These are phyloP conservation scores for Phyllosticta citrichinensis DNA, from an alignment of 2,329 filamentous ascomycete genomes.

Conservation along the genomic window DNA sequence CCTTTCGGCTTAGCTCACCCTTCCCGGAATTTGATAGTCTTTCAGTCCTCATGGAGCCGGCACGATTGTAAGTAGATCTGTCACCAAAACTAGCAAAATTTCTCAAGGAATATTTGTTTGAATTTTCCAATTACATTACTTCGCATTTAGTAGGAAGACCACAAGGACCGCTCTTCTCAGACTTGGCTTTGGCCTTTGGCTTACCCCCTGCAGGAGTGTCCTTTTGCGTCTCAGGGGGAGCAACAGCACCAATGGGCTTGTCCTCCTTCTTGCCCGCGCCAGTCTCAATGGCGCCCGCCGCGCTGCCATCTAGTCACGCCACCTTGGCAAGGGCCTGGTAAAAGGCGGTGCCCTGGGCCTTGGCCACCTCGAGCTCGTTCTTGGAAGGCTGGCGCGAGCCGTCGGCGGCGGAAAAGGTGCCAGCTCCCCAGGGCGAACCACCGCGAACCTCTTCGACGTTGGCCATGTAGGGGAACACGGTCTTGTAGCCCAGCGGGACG, in stretches of 20 bases:
- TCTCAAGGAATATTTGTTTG: neutral
- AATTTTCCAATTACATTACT: slow-evolving; percentile 42
- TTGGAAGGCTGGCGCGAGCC: slow-evolving; percentile 72
- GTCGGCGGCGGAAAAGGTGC: slow-evolving; percentile 71
- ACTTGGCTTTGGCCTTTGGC: slow-evolving; percentile 29
- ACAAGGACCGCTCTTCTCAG: slow-evolving; percentile 60
- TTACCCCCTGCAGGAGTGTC: slow-evolving; percentile 18
- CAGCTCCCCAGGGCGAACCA: slow-evolving; percentile 85
- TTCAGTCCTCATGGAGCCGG: neutral
- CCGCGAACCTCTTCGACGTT: slow-evolving; percentile 74
- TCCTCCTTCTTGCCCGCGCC: slow-evolving; percentile 11
- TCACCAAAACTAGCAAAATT: neutral
- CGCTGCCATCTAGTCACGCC: slow-evolving; percentile 64
- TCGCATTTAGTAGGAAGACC: slow-evolving; percentile 66
- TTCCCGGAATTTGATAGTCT: no score
- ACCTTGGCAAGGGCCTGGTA: slow-evolving; percentile 66
- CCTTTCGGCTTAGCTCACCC: no score
- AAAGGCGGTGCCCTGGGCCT: slow-evolving; percentile 75
- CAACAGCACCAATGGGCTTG: slow-evolving; percentile 14
- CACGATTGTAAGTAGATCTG: neutral
- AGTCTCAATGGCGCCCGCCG: slow-evolving; percentile 10
- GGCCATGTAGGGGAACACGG: slow-evolving; percentile 58
- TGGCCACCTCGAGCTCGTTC: slow-evolving; percentile 70
- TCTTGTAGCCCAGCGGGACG: slow-evolving; percentile 90
- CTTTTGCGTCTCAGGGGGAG: slow-evolving; percentile 16